A percentile compares a stretch with the other conserved stretches of the same genome.
These are phyloP conservation scores for Emericellopsis terricola DNA, from an alignment of 495 filamentous ascomycete species.

Conservation along the genomic window DNA sequence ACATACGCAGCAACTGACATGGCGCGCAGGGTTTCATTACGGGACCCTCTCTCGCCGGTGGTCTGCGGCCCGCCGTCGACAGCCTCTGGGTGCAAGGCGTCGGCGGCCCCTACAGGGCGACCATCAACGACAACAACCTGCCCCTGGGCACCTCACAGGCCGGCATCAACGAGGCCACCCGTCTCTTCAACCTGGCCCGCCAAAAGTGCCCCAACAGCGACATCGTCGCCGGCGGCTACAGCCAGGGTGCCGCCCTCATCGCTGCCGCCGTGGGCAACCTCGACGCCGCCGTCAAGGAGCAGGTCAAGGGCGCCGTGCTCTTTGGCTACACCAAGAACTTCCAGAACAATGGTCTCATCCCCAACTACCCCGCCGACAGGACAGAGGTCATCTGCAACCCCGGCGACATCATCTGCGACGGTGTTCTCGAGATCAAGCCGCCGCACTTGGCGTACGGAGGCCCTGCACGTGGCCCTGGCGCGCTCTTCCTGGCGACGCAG, in stretches of 20 bases:
- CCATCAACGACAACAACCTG: neutral
- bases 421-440: too few relatives aligned
- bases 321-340: slow-evolving; percentile 24
- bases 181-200: neutral
- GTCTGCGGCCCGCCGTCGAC: neutral
- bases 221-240: slow-evolving; percentile 6
- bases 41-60: neutral
- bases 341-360: slow-evolving; percentile 10
- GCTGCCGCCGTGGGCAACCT: slow-evolving; percentile 15
- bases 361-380: neutral
- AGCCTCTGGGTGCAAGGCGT: neutral
- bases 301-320: slow-evolving; percentile 21
- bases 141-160: neutral
- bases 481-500: too few relatives aligned
- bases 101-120: neutral
- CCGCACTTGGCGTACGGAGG: too few relatives aligned
- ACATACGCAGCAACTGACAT: too few relatives aligned
- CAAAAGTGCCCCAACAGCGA: neutral
- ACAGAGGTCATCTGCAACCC: slow-evolving; percentile 18
- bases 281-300: slow-evolving; percentile 12
- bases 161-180: neutral
- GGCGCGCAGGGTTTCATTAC: neutral
- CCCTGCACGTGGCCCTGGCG: too few relatives aligned
- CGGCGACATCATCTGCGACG: slow-evolving; percentile 19
- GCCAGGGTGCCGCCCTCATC: slow-evolving; percentile 21